phyloP scores from a whole-genome alignment of 345 rosid species.

The Nephelium lappaceum region DNA sequence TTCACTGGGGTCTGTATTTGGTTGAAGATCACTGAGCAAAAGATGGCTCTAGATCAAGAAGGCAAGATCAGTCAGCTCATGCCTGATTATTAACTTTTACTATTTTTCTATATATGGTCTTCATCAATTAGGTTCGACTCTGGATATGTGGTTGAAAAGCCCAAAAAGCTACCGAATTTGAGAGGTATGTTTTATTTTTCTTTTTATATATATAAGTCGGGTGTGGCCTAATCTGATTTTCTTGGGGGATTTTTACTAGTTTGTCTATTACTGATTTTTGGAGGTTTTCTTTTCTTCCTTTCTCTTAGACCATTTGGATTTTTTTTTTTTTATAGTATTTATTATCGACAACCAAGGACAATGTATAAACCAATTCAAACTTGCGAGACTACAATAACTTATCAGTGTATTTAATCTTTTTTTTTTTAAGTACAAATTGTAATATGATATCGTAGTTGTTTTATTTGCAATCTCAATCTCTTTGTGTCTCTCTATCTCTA shows the following conservation, averaged over 20 bases:
- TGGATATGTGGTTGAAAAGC: conserved; percentile 13
- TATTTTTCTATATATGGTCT: background rate
- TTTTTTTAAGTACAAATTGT: conserved; percentile 3
- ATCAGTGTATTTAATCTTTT: conserved; percentile 4
- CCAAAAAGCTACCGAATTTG: background rate
- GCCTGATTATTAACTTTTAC: conserved; percentile 60
- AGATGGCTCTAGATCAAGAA: conserved; percentile 61
- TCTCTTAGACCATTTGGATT: conserved; percentile 15
- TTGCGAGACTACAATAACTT: conserved; percentile 1
- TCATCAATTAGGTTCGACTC: conserved; percentile 17
- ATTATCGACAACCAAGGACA: conserved; percentile 16
- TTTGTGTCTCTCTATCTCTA: background rate
- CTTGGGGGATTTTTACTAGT: conserved; percentile 4
- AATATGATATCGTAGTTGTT: conserved; percentile 4
- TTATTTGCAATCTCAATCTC: background rate
- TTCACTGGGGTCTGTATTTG: conserved; percentile 90
- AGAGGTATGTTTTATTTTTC: conserved; percentile 17
- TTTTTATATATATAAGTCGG: background rate
- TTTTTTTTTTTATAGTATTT: conserved; percentile 4
- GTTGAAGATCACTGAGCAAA: conserved; percentile 75
- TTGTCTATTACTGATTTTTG: conserved; percentile 8
- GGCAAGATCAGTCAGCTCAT: conserved; percentile 71
- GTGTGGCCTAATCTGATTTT: conserved; percentile 17
- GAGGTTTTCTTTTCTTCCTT: conserved; percentile 8
- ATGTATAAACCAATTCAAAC: conserved; percentile 34